Evolutionary conservation across 73 alveolate genomes (phyloP).

Genomic region (Paramecium biaurelia): DNA sequence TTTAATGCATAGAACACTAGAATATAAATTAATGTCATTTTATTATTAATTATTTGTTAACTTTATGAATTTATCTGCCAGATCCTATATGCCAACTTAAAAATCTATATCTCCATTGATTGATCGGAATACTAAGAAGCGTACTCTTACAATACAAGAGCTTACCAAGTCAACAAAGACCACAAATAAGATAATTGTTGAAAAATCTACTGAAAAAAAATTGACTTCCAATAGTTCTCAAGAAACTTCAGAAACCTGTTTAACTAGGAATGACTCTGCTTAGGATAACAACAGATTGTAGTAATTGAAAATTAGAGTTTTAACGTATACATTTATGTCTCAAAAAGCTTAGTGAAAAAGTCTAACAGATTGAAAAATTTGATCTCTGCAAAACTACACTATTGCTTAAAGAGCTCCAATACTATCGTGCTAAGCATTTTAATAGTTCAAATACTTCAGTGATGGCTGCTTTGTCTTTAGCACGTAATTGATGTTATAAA

Average conservation of each 20-base stretch:
- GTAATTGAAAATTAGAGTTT: conserved; percentile 10
- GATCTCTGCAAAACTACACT: not conserved
- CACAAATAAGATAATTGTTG: not conserved
- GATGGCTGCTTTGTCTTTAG: not conserved
- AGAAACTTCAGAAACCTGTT: conserved; percentile 12
- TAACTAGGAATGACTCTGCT: conserved; percentile 9
- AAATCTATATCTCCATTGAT: not conserved
- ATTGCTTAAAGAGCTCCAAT: not conserved
- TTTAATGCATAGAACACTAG: not conserved
- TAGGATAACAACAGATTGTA: not conserved
- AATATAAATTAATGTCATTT: not conserved
- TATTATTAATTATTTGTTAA: not conserved
- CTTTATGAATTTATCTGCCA: conserved; percentile 26
- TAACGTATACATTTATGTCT: not conserved
- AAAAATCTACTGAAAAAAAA: conserved; percentile 7
- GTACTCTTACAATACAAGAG: not conserved
- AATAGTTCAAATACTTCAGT: conserved; percentile 18
- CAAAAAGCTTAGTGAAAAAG: not conserved
- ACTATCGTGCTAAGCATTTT: not conserved
- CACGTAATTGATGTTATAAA: not conserved
- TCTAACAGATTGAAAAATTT: not conserved
- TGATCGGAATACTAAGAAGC: not conserved
- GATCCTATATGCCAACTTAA: conserved; percentile 1
- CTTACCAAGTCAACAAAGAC: not conserved
- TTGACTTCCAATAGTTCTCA: conserved; percentile 2